These are phyloP conservation scores for Leccinum variicolor DNA, from an alignment of 768 basidiomycete genomes.

Conservation along the genomic window DNA sequence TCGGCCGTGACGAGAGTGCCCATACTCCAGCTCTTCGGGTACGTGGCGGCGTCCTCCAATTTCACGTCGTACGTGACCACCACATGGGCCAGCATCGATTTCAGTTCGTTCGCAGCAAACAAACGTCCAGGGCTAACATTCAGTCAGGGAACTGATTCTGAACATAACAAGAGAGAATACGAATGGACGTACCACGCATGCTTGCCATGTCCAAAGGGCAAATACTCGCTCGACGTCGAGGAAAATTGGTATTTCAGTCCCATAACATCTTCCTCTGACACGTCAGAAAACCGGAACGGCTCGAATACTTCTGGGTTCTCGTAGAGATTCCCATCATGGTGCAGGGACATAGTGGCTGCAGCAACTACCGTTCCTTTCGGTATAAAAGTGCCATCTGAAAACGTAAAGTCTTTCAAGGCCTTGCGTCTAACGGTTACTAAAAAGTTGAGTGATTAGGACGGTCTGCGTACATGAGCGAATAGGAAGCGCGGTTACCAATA, in stretches of 20 bases:
- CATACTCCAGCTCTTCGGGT: background rate
- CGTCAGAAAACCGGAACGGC: background rate
- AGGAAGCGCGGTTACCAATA: background rate
- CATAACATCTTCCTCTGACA: background rate
- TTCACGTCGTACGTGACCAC: slow-evolving; percentile 30
- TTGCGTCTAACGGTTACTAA: background rate
- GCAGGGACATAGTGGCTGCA: background rate
- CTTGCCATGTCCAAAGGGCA: background rate
- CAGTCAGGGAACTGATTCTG: background rate
- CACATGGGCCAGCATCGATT: slow-evolving; percentile 44
- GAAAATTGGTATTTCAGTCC: background rate
- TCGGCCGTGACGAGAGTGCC: background rate
- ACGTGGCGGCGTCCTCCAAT: slow-evolving; percentile 1
- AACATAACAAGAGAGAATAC: background rate
- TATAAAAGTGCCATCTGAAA: background rate
- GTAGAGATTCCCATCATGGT: background rate
- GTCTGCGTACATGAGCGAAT: background rate
- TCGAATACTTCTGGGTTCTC: background rate
- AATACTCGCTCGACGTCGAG: background rate
- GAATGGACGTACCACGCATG: background rate
- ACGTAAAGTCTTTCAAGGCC: background rate
- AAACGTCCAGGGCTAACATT: slow-evolving; percentile 31
- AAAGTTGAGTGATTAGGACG: background rate
- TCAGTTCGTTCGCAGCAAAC: slow-evolving; percentile 42
- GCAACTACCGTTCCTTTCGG: background rate